Conservation (phyloP, 768 basidiomycete species). For the Xerocomellus dryophilus region DNA sequence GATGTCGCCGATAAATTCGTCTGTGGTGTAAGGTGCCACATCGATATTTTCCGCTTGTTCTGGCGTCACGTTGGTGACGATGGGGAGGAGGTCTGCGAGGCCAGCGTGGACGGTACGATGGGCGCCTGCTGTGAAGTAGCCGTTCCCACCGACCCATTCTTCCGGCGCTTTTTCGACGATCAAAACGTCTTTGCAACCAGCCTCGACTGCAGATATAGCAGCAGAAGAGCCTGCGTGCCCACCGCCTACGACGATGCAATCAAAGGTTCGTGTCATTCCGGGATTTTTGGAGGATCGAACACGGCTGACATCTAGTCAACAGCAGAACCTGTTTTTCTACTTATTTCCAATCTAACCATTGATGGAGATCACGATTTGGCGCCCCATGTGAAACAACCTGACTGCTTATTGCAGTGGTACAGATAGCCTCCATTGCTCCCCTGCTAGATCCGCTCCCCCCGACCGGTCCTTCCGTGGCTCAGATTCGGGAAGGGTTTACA, state of each 20-base stretch:
- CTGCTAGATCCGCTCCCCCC: background rate
- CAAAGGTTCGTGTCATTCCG: constrained; percentile 31
- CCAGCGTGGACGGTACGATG: constrained; percentile 62
- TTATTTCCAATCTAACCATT: background rate
- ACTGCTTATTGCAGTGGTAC: background rate
- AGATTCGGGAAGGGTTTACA: constrained; percentile 62
- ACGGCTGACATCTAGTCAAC: background rate
- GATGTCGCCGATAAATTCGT: constrained; percentile 56
- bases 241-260: constrained; percentile 63
- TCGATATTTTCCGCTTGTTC: constrained; percentile 48
- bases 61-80: constrained; percentile 48
- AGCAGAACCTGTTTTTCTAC: background rate
- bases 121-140: constrained; percentile 70
- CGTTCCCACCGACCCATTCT: constrained; percentile 68
- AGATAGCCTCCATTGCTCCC: background rate
- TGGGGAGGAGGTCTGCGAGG: constrained; percentile 53
- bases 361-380: background rate
- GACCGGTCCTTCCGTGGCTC: constrained; percentile 4
- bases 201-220: constrained; percentile 56
- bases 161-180: constrained; percentile 63
- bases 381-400: background rate
- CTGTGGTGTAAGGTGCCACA: constrained; percentile 53
- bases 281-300: background rate
- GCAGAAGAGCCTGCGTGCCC: constrained; percentile 69
- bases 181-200: constrained; percentile 59